A percentile compares a stretch with the other conserved stretches of the same genome.
Conservation (phyloP, 2,329 filamentous ascomycete genomes). For the Colletotrichum caudatum region DNA sequence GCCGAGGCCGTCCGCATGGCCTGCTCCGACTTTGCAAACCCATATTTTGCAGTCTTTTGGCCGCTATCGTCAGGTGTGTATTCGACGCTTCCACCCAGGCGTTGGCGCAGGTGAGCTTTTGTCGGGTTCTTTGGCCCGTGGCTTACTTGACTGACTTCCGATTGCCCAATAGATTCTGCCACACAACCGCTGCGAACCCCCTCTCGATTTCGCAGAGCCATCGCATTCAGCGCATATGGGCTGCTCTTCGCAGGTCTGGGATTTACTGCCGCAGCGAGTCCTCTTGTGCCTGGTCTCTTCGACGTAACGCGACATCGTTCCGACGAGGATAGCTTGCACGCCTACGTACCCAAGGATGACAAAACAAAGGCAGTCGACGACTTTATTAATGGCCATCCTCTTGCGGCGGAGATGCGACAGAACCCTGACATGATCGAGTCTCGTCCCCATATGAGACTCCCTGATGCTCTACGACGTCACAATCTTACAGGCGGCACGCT, state of each 20-base stretch:
- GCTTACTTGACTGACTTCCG: background rate
- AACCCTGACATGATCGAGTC: slow-evolving; percentile 78
- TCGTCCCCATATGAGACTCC: slow-evolving; percentile 89
- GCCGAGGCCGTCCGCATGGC: background rate
- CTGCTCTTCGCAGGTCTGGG: slow-evolving; percentile 63
- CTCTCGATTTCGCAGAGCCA: slow-evolving; percentile 31
- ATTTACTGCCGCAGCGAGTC: slow-evolving; percentile 68
- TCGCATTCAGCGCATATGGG: slow-evolving; percentile 35
- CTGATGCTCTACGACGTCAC: slow-evolving; percentile 73
- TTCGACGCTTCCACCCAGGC: slow-evolving; percentile 27
- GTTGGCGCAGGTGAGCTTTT: slow-evolving; percentile 16
- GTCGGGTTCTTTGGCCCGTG: background rate
- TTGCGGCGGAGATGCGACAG: slow-evolving; percentile 76
- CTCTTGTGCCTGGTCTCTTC: slow-evolving; percentile 56
- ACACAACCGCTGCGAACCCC: background rate
- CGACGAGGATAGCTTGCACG: slow-evolving; percentile 78
- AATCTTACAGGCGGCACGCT: slow-evolving; percentile 88
- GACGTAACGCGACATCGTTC: slow-evolving; percentile 41
- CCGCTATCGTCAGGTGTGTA: slow-evolving; percentile 4
- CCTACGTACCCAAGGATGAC: slow-evolving; percentile 71
- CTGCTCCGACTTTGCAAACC: background rate
- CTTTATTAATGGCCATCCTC: slow-evolving; percentile 79
- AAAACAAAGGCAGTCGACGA: slow-evolving; percentile 73
- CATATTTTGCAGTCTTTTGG: background rate
- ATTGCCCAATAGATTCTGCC: background rate